A percentile compares a stretch with the other conserved stretches of the same genome.
These are phyloP conservation scores for Diaporthe caulivora DNA, from an alignment of 2,329 filamentous ascomycete species.

Conservation along the genomic window DNA sequence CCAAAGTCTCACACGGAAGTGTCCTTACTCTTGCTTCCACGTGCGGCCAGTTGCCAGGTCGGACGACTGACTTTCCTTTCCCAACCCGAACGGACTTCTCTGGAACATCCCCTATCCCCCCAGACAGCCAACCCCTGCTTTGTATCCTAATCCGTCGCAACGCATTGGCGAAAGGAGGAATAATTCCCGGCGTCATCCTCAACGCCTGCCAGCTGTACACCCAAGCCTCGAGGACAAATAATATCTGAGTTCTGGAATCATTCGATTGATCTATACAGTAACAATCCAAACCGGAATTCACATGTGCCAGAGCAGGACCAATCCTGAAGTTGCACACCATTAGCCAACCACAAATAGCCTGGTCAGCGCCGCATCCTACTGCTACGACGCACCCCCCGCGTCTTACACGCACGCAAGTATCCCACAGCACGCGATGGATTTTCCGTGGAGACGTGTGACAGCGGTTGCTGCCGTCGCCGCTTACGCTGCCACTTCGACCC, in stretches of 20 bases:
- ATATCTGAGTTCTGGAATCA: background rate
- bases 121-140: background rate
- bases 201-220: background rate
- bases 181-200: constrained; percentile 2
- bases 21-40: constrained; percentile 11
- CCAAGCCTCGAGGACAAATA: background rate
- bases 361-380: background rate
- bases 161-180: constrained; percentile 8
- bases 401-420: background rate
- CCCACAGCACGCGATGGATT: constrained; percentile 35
- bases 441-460: constrained; percentile 47
- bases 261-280: background rate
- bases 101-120: background rate
- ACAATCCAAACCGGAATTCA: too few species aligned
- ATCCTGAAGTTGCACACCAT: background rate
- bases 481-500: constrained; percentile 48
- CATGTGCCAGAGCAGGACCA: background rate
- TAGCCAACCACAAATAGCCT: background rate
- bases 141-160: background rate
- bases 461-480: constrained; percentile 48
- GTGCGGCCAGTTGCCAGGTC: constrained; percentile 7
- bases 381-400: background rate
- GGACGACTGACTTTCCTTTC: background rate
- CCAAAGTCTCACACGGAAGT: background rate
- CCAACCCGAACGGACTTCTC: constrained; percentile 8